phyloP scores from a whole-genome alignment of 2,329 filamentous ascomycete species.

The Blastomyces silverae region DNA sequence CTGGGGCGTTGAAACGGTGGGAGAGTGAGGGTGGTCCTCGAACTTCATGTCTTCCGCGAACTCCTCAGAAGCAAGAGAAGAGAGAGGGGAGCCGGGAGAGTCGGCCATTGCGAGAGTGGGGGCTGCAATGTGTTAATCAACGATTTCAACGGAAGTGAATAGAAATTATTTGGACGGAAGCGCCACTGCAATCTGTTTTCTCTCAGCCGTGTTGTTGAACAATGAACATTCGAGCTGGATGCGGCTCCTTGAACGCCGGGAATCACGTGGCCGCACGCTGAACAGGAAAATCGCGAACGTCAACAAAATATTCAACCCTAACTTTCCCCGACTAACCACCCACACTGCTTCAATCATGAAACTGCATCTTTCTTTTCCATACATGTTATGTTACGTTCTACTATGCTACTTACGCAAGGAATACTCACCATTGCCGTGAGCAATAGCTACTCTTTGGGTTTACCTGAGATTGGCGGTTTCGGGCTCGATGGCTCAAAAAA shows the following conservation, averaged over 20 bases:
- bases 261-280: background rate
- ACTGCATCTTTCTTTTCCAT: background rate
- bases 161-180: background rate
- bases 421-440: background rate
- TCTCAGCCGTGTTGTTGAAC: background rate
- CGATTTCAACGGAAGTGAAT: background rate
- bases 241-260: background rate
- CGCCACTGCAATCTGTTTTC: background rate
- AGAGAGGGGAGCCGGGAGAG: conserved; percentile 58
- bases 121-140: background rate
- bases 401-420: background rate
- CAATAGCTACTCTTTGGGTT: background rate
- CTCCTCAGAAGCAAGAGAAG: conserved; percentile 57
- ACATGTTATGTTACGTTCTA: background rate
- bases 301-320: background rate
- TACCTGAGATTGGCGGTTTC: background rate
- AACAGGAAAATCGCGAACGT: too few relatives aligned
- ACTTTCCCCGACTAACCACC: background rate
- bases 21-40: conserved; percentile 44
- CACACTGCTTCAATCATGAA: background rate
- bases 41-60: conserved; percentile 54
- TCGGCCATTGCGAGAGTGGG: conserved; percentile 40
- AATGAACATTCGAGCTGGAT: background rate
- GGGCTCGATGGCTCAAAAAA: background rate
- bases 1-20: conserved; percentile 28